Percentiles rank a stretch among this genome's conserved stretches.
Evolutionary conservation across 495 filamentous ascomycete species (phyloP).

Genomic region (Talaromyces nanjingensis): DNA sequence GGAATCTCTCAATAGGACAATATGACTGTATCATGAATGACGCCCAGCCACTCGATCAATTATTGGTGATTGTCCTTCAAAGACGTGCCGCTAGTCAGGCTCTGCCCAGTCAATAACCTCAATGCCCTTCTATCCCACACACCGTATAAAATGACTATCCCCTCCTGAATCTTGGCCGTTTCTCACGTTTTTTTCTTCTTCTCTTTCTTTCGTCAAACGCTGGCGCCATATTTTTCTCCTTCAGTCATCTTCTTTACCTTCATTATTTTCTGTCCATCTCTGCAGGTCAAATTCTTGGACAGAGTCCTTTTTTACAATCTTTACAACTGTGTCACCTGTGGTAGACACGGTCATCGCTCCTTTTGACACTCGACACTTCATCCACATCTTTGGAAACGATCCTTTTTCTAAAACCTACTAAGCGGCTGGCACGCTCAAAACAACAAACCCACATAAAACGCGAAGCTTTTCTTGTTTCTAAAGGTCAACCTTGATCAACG

Average conservation of each 20-base stretch:
- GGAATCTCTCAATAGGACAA: neutral
- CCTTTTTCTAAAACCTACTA: neutral
- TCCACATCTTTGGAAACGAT: neutral
- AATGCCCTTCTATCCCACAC: neutral
- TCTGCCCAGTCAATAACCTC: neutral
- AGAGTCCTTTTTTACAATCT: neutral
- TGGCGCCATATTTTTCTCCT: neutral
- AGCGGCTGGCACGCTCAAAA: conserved; percentile 1
- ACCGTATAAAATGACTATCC: neutral
- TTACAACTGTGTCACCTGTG: neutral
- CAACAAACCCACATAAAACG: neutral
- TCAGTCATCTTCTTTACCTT: neutral
- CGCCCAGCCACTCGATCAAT: neutral
- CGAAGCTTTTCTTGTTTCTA: neutral
- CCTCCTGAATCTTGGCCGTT: neutral
- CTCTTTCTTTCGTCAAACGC: neutral
- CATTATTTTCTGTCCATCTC: conserved; percentile 11
- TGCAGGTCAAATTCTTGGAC: conserved; percentile 20
- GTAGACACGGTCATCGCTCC: neutral
- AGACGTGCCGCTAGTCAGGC: neutral
- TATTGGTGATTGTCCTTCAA: neutral
- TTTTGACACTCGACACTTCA: neutral
- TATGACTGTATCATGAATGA: neutral
- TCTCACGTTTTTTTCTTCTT: neutral
- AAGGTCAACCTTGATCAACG: neutral